phyloP scores from a whole-genome alignment of 2,329 filamentous ascomycete species.

The Diplodia mutila region DNA sequence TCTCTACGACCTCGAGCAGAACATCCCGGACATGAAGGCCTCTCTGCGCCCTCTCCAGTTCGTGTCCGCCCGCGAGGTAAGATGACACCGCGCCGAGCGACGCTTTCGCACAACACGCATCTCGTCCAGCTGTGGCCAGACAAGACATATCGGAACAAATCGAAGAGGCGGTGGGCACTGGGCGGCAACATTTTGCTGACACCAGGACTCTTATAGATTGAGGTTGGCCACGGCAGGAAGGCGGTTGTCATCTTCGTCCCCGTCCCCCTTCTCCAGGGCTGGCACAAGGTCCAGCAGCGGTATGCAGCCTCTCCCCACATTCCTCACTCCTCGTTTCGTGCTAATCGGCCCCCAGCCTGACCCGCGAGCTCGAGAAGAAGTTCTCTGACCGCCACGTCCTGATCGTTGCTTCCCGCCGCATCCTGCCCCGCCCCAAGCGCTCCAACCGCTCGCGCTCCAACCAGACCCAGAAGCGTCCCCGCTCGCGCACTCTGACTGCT shows the following conservation, averaged over 20 bases:
- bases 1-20: conserved; percentile 98
- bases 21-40: conserved; percentile 96
- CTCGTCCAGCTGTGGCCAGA: conserved; percentile 23
- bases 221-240: conserved; percentile 99
- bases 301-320: conserved; percentile 58
- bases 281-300: conserved; percentile 99
- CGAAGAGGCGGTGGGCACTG: conserved; percentile 62
- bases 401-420: conserved; percentile 98
- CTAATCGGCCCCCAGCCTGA: conserved; percentile 66
- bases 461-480: conserved; percentile 98
- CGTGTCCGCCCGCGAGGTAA: conserved; percentile 98
- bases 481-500: conserved; percentile 94
- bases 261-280: conserved; percentile 95
- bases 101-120: neutral
- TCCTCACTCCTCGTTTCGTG: neutral
- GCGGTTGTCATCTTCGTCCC: conserved; percentile 99
- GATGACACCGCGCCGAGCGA: conserved; percentile 47
- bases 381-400: conserved; percentile 99
- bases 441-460: conserved; percentile 94
- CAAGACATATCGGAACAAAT: conserved; percentile 29
- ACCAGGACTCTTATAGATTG: conserved; percentile 76
- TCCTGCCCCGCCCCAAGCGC: conserved; percentile 97
- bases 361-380: conserved; percentile 99
- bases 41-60: conserved; percentile 97
- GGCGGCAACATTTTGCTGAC: conserved; percentile 57